Percentiles rank a stretch among this genome's conserved stretches.
phyloP scores from a whole-genome alignment of 352 stramenopile genomes.

The Halophytophthora polymorphica region DNA sequence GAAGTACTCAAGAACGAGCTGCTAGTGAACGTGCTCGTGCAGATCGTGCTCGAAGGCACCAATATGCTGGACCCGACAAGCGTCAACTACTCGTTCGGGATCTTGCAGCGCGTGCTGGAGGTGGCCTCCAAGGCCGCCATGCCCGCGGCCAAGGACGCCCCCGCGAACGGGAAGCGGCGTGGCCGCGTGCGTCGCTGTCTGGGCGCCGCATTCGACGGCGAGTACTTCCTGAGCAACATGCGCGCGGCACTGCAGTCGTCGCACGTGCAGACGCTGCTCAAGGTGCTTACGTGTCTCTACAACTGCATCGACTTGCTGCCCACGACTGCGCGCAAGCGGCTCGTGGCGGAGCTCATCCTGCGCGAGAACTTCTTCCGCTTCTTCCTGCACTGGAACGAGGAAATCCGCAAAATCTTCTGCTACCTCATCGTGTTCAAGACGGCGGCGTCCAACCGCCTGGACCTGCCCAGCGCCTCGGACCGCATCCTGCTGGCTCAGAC shows the following conservation, averaged over 20 bases:
- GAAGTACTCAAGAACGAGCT: conserved; percentile 70
- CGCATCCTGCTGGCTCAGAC: conserved; percentile 72
- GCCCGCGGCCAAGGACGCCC: conserved; percentile 17
- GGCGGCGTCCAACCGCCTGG: conserved; percentile 67
- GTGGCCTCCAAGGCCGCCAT: conserved; percentile 42
- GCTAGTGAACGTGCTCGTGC: conserved; percentile 73
- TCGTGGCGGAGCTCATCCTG: conserved; percentile 73
- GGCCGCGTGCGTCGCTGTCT: conserved; percentile 38
- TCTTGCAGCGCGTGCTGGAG: conserved; percentile 75
- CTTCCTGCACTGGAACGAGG: conserved; percentile 89
- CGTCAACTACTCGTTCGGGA: conserved; percentile 82
- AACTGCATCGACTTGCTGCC: conserved; percentile 76
- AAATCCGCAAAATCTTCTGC: conserved; percentile 85
- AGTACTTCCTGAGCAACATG: conserved; percentile 70
- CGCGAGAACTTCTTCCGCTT: conserved; percentile 87
- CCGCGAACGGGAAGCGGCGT: conserved; percentile 15
- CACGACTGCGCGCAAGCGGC: conserved; percentile 50
- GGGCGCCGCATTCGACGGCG: conserved; percentile 54
- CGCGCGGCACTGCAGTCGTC: conserved; percentile 66
- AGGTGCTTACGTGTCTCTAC: conserved; percentile 85
- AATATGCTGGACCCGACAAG: conserved; percentile 80
- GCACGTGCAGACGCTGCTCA: conserved; percentile 83
- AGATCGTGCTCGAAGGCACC: conserved; percentile 77
- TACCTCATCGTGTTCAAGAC: conserved; percentile 87
- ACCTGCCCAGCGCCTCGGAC: conserved; percentile 68